Evolutionary conservation across 441 rosid genomes (phyloP), one percentile per base, ranked within the genome.

Genomic region (Populus hybrid): DNA sequence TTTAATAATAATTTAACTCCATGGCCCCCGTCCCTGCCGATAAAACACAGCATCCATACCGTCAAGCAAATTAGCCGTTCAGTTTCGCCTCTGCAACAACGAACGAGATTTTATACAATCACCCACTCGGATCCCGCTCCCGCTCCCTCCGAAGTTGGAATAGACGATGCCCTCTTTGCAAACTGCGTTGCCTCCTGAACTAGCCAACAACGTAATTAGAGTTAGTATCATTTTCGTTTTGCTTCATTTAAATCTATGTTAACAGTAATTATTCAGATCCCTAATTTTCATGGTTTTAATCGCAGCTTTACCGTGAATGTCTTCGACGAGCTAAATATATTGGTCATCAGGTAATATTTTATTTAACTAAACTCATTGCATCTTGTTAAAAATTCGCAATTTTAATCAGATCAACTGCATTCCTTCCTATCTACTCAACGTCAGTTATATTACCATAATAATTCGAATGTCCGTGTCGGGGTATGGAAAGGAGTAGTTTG

Each of bases 291-390:
- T 35, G 28, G 23, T 10, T n/a, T 69, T 4, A 21, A 7, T 67
- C 78, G 75, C 90, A 92, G 99, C 90, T 96, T 83, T 96, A 96
- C 66, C 93, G 96, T 6, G 99, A 94, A 81, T 96, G 98, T 82
- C 98, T 96, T 85, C 90, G 98, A 77, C 86, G 99, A 84, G 98
- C 98, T 40, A 94, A 88, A 84, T 93, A 87, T 78, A 75, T 96
- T 75, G 98, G 98, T 75, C 93, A 89, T 78, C 82, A 83, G 91
- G 99, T 93, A 86, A 67, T 1, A 11, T 14, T 69, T 38, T 18
- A 24, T 26, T 21, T 72, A 46, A 46, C 5, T 14, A 14, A 46
- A 46, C 57, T 46, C 57, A 46, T 46, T 46, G 18, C 20, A 46
- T 46, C 57, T 14, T 46, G 20, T 14, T 46, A 46, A 14, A 1